Conservation (phyloP, 148 eudicot species). For the Limonium bicolor region DNA sequence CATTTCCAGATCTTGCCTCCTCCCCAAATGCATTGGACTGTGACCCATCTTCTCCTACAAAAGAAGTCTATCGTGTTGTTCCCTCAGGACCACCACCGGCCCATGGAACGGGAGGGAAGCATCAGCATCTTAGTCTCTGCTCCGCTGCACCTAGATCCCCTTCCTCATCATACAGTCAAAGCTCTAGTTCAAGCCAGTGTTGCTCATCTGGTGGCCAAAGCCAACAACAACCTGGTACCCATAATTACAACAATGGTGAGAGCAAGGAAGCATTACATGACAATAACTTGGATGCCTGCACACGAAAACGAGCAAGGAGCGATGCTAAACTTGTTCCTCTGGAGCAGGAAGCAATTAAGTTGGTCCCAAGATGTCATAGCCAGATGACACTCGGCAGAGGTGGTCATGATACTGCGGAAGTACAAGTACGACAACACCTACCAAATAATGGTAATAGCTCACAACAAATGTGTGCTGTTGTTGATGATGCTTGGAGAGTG, state of each 20-base stretch:
- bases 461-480: constrained; percentile 13
- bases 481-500: constrained; percentile 28
- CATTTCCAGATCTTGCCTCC: constrained; percentile 65
- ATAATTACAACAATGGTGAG: constrained; percentile 16
- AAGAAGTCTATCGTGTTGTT: no score
- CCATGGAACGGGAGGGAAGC: no score
- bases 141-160: constrained; percentile 42
- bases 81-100: constrained; percentile 17
- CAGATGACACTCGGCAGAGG: constrained; percentile 16
- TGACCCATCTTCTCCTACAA: constrained; percentile 28
- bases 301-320: constrained; percentile 38
- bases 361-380: constrained; percentile 34
- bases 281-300: constrained; percentile 14
- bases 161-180: constrained; percentile 55
- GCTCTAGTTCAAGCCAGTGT: constrained; percentile 63
- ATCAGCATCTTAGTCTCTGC: constrained; percentile 18
- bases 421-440: no score
- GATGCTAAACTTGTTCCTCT: constrained; percentile 34
- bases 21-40: constrained; percentile 41
- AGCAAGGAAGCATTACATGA: no score
- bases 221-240: constrained; percentile 23
- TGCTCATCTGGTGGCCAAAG: constrained; percentile 60
- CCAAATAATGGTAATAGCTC: no score
- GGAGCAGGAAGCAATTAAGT: constrained; percentile 16
- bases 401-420: constrained; percentile 14